Base-by-base conservation (phyloP, 106 monocot genomes). In the Acorus calamus region DNA sequence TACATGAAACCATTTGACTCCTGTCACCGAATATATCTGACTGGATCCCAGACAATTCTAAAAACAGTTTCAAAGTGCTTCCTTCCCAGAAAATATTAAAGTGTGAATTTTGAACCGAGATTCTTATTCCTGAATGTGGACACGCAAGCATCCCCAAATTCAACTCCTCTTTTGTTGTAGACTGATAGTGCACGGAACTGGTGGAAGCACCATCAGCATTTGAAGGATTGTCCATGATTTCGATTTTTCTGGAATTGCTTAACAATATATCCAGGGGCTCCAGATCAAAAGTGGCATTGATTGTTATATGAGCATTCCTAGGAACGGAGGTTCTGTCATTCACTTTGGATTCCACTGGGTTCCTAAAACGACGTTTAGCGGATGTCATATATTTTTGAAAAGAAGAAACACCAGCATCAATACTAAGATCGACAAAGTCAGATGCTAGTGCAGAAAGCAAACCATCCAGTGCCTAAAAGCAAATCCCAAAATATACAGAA, bases 271-370 rank as follows among this genome's bases (percentile, higher is more conserved):
- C 67, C 47, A 83, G 4, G 9, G 70, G 56, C 48, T 72, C 63
- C 5, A 80, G 61, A 13, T 80, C 71, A 78, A 88, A 50, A 57
- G 55, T 54, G 48, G 61, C 62, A 56, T 85, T 80, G 74, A 80
- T 3, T 14, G 54, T 49, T 62, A 87, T 57, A 44, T 79, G 65
- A 4, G 44, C 44, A 73, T 56, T 65, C 56, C 63, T 4, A 46
- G 44, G 55, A 46, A 55, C 7, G 14, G 57, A 54, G 7, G 42
- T 54, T 60, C 65, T 44, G 53, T 66, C 47, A 47, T 56, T 47
- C 65, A 46, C 42, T 70, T 53, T 10, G 42, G 61, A 50, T 12
- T 50, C 10, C 7, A 45, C 4, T 56, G 47, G 50, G 5, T 57
- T 69, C 14, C 51, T 63, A 41, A 7, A 11, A 54, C 7, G 53